phyloP scores from a whole-genome alignment of 257 asterid genomes.

The Penstemon davidsonii region DNA sequence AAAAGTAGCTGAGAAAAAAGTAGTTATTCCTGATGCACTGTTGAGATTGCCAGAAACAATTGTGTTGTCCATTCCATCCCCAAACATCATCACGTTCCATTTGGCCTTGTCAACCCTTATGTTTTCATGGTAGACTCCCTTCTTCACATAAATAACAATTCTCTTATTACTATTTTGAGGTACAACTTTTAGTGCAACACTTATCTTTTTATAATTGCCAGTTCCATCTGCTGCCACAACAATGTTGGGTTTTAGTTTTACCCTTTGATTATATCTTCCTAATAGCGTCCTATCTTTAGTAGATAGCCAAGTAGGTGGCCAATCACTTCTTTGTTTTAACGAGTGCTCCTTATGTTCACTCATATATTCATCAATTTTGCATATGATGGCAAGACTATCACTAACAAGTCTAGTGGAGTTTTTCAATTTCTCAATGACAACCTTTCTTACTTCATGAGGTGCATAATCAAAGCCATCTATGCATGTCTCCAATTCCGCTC shows the following conservation, averaged over 20 bases:
- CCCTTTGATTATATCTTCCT: neutral
- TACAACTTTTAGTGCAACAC: constrained; percentile 9
- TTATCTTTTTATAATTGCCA: constrained; percentile 6
- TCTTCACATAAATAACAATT: constrained; percentile 19
- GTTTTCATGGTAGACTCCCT: constrained; percentile 35
- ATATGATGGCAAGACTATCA: constrained; percentile 22
- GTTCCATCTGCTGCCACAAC: constrained; percentile 36
- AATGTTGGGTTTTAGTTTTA: neutral
- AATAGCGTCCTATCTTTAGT: constrained; percentile 1
- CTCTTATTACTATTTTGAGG: neutral
- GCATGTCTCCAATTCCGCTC: constrained; percentile 26
- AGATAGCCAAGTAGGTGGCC: constrained; percentile 27
- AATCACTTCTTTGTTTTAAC: neutral
- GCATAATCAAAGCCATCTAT: constrained; percentile 24
- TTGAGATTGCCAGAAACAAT: constrained; percentile 25
- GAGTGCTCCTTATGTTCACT: neutral
- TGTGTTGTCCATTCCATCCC: constrained; percentile 36
- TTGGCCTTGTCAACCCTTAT: constrained; percentile 17
- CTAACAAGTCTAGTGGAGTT: constrained; percentile 6
- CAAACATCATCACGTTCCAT: constrained; percentile 34
- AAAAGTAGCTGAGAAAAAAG: constrained; percentile 28
- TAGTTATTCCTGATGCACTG: neutral
- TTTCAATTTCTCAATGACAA: constrained; percentile 2
- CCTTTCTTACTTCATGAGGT: neutral
- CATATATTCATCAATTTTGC: neutral